These are phyloP conservation scores for Coemansia sp. DNA, from an alignment of 192 early-diverging fungal genomes.

Conservation along the genomic window DNA sequence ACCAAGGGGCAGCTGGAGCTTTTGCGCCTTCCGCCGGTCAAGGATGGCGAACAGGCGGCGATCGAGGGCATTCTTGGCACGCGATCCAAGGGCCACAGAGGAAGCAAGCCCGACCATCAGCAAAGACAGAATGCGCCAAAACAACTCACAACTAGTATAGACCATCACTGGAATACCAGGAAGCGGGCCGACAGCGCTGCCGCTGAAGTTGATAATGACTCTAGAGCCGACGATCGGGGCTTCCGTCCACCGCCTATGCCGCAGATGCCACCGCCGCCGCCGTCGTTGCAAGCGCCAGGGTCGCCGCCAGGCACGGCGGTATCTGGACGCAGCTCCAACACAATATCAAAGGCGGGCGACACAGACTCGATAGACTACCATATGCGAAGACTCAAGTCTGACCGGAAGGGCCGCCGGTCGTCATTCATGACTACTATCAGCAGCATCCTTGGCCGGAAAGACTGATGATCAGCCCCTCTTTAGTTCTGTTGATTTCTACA, in stretches of 20 bases:
- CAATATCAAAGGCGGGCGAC: conserved; percentile 18
- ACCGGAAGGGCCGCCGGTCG: conserved; percentile 39
- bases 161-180: not conserved
- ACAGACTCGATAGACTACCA: conserved; percentile 47
- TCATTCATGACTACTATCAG: conserved; percentile 52
- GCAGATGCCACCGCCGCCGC: conserved; percentile 38
- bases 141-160: not conserved
- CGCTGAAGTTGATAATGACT: not conserved
- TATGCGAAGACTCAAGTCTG: conserved; percentile 27
- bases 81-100: conserved; percentile 16
- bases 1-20: conserved; percentile 27
- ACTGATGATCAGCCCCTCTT: conserved; percentile 7
- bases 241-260: conserved; percentile 32
- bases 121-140: conserved; percentile 12
- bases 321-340: conserved; percentile 15
- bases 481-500: no score
- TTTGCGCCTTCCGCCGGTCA: conserved; percentile 22
- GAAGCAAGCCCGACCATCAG: conserved; percentile 15
- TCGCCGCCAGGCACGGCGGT: conserved; percentile 16
- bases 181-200: not conserved
- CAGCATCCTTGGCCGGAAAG: conserved; percentile 51
- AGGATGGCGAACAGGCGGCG: not conserved
- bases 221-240: not conserved
- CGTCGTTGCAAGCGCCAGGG: conserved; percentile 29
- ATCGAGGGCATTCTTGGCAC: conserved; percentile 4